These are phyloP conservation scores for Talaromyces sp. DNA, from an alignment of 2,329 filamentous ascomycete genomes.

Conservation along the genomic window DNA sequence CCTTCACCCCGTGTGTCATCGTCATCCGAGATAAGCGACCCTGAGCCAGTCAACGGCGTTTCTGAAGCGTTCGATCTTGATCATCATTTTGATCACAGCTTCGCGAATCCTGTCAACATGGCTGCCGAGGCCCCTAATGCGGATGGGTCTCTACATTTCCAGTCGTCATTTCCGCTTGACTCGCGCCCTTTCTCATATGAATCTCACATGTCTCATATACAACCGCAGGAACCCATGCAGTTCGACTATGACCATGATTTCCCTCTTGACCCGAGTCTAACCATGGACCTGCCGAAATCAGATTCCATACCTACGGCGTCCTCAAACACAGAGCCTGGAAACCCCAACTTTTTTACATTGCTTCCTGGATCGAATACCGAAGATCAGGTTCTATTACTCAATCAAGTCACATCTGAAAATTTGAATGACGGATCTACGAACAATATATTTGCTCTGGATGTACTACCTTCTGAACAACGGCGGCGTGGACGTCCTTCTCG, in stretches of 20 bases:
- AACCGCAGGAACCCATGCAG: conserved; percentile 4
- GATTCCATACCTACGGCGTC: neutral
- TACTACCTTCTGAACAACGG: neutral
- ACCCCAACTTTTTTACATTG: conserved; percentile 11
- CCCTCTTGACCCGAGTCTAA: conserved; percentile 12
- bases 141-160: neutral
- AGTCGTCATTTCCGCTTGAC: conserved; percentile 5
- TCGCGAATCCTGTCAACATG: conserved; percentile 6
- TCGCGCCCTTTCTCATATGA: conserved; percentile 7
- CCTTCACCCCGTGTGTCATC: conserved; percentile 14
- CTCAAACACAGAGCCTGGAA: neutral
- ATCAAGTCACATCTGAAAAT: neutral
- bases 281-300: neutral
- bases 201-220: conserved; percentile 1
- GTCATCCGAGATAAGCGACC: conserved; percentile 12
- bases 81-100: conserved; percentile 6
- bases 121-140: neutral
- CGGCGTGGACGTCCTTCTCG: conserved; percentile 4
- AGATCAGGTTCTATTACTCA: neutral
- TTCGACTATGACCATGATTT: conserved; percentile 9
- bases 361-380: conserved; percentile 6
- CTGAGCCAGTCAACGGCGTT: conserved; percentile 4
- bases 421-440: neutral
- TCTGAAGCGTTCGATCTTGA: conserved; percentile 9
- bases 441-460: neutral